A percentile compares a stretch with the other conserved stretches of the same genome.
phyloP scores from a whole-genome alignment of 768 basidiomycete genomes.

The Pleurotus giganteus region DNA sequence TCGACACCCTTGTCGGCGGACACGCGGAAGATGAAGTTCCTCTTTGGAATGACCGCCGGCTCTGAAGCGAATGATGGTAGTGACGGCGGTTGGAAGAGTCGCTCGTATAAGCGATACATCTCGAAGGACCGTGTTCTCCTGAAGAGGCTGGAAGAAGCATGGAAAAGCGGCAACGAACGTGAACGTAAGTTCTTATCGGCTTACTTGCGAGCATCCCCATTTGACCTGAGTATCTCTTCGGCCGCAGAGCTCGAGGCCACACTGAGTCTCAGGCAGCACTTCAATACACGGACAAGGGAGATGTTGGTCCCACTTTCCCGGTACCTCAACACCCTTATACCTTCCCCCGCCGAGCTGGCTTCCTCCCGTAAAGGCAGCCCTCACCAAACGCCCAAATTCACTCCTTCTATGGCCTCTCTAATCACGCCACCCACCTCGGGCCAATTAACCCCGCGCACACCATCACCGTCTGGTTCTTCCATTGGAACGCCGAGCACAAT shows the following conservation, averaged over 20 bases:
- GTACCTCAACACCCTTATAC: conserved; percentile 87
- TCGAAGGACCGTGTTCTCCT: conserved; percentile 80
- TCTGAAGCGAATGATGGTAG: not conserved
- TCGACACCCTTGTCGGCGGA: conserved; percentile 8
- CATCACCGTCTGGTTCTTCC: not conserved
- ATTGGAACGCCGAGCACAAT: conserved; percentile 4
- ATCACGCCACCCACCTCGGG: not conserved
- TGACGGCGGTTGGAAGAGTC: conserved; percentile 64
- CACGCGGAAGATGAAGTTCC: conserved; percentile 22
- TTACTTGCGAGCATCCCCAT: conserved; percentile 24
- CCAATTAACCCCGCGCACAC: not conserved
- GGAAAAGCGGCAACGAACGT: conserved; percentile 42
- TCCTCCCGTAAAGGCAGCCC: conserved; percentile 24
- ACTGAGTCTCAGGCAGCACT: conserved; percentile 72
- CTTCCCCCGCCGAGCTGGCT: conserved; percentile 56
- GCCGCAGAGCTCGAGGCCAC: conserved; percentile 57
- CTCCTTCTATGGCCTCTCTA: conserved; percentile 11
- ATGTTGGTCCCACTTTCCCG: conserved; percentile 88
- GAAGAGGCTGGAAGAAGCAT: conserved; percentile 67
- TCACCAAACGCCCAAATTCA: conserved; percentile 10
- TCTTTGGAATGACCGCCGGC: conserved; percentile 1
- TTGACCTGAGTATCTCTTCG: conserved; percentile 3
- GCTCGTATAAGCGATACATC: conserved; percentile 78
- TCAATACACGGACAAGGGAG: conserved; percentile 80
- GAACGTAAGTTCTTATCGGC: conserved; percentile 30